These are phyloP conservation scores for Cryptosporidium meleagridis DNA, from an alignment of 169 alveolate genomes.

Conservation along the genomic window DNA sequence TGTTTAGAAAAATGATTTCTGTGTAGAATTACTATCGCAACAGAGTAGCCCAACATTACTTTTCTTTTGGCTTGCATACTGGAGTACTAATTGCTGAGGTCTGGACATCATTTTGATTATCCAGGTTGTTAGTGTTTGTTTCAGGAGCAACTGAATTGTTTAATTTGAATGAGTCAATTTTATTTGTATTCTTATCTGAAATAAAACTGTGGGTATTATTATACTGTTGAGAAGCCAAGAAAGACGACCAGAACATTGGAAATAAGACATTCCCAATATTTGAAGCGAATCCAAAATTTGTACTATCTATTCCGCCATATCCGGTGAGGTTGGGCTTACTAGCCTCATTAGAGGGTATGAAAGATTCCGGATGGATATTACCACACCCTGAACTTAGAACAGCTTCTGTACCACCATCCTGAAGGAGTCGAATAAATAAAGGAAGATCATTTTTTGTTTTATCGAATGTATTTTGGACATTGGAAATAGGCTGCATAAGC, in stretches of 20 bases:
- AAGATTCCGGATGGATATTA: slow-evolving; percentile 4
- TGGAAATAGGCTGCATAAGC: background rate
- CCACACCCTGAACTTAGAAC: background rate
- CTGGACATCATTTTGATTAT: slow-evolving; percentile 8
- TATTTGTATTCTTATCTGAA: background rate
- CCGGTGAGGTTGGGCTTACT: background rate
- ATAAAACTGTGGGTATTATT: background rate
- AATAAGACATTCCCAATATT: background rate
- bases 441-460: slow-evolving; percentile 8
- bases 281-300: slow-evolving; percentile 9
- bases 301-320: background rate
- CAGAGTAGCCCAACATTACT: background rate
- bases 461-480: background rate
- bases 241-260: slow-evolving; percentile 21
- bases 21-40: background rate
- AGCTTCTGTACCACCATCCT: background rate
- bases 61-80: slow-evolving; percentile 7
- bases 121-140: background rate
- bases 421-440: slow-evolving; percentile 13
- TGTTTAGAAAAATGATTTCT: background rate
- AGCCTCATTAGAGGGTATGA: background rate
- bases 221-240: background rate
- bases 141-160: slow-evolving; percentile 6
- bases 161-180: background rate
- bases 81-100: slow-evolving; percentile 6